A percentile compares a stretch with the other conserved stretches of the same genome.
phyloP scores from a whole-genome alignment of 805 yeast species.

The Torulaspora indica region DNA sequence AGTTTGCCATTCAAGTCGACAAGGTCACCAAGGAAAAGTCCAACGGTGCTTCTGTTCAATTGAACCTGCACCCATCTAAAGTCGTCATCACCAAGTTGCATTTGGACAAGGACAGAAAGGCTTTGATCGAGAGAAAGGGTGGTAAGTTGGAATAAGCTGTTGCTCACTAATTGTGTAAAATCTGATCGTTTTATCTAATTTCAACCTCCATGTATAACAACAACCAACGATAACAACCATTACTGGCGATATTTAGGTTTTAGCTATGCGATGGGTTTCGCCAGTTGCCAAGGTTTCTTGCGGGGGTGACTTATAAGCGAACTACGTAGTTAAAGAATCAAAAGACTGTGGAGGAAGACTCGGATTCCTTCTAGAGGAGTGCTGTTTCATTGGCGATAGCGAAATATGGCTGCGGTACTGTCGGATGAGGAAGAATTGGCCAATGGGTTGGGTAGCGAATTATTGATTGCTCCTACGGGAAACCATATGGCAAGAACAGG shows the following conservation, averaged over 20 bases:
- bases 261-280: neutral
- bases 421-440: constrained; percentile 33
- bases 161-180: constrained; percentile 14
- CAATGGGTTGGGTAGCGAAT: constrained; percentile 27
- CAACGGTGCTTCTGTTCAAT: constrained; percentile 94
- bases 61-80: constrained; percentile 97
- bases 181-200: constrained; percentile 12
- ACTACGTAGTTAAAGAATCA: neutral
- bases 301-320: neutral
- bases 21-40: constrained; percentile 97
- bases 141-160: constrained; percentile 81
- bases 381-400: too few species aligned
- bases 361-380: too few species aligned
- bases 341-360: too few species aligned
- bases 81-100: constrained; percentile 97
- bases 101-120: constrained; percentile 99
- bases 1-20: constrained; percentile 93
- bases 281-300: neutral
- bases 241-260: neutral
- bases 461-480: constrained; percentile 44
- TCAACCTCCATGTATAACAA: constrained; percentile 11
- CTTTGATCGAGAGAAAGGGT: constrained; percentile 95
- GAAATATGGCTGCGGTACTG: constrained; percentile 33
- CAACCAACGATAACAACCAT: constrained; percentile 7
- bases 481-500: constrained; percentile 54